These are phyloP conservation scores for Liquidambar formosana DNA, from an alignment of 164 flowering plant genomes.

Conservation along the genomic window DNA sequence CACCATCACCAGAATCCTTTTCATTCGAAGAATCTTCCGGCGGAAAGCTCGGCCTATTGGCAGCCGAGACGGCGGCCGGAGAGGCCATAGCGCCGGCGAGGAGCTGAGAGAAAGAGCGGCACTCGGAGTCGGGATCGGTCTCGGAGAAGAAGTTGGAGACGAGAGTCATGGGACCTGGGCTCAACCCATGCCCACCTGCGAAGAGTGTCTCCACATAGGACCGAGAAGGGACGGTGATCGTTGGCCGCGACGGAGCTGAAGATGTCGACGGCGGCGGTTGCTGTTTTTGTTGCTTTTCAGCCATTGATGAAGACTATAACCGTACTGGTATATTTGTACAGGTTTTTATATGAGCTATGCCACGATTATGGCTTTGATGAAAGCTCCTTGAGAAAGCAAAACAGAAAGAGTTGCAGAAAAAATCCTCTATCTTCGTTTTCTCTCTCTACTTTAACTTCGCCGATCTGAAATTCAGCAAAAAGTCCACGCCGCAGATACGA, in stretches of 20 bases:
- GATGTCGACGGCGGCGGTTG: conserved; percentile 7
- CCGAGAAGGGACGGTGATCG: conserved; percentile 44
- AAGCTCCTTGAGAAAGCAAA: conserved; percentile 1
- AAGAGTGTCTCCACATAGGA: conserved; percentile 38
- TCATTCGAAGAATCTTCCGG: not conserved
- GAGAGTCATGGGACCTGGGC: conserved; percentile 75
- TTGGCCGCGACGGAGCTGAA: conserved; percentile 30
- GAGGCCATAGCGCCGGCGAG: conserved; percentile 59
- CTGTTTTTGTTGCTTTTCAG: conserved; percentile 20
- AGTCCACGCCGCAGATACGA: conserved; percentile 28
- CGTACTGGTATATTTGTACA: not conserved
- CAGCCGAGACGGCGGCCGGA: conserved; percentile 19
- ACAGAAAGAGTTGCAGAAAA: too few species aligned
- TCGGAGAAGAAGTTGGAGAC: conserved; percentile 61
- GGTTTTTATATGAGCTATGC: not conserved
- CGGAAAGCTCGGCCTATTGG: conserved; percentile 3
- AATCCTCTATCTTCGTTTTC: not conserved
- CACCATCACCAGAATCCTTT: conserved; percentile 13
- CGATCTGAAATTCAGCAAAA: conserved; percentile 31
- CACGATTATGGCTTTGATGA: not conserved
- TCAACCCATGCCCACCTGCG: conserved; percentile 31
- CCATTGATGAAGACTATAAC: conserved; percentile 23
- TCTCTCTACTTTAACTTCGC: not conserved
- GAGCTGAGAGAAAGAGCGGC: conserved; percentile 68
- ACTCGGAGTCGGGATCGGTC: conserved; percentile 41